Evolutionary conservation across 2,329 filamentous ascomycete species (phyloP), one percentile per base, ranked within the genome.

Genomic region (Botryotinia globosa): DNA sequence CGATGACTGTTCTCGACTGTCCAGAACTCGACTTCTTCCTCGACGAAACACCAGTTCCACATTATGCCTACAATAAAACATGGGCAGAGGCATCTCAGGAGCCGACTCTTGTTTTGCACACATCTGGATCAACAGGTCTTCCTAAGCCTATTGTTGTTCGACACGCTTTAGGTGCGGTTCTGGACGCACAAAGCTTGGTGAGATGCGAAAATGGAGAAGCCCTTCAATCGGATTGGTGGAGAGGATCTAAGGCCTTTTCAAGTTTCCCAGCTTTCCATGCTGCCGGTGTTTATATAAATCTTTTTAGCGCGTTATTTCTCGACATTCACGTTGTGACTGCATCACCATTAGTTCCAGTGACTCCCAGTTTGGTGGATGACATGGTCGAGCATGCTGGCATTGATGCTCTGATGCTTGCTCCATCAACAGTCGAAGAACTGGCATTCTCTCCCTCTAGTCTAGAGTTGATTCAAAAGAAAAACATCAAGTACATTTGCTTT

Each of bases 51-150:
- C 70, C 63, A 10, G 70, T 61, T 68, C 39, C 64, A n/a, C 71
- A 69, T 32, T 72, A 72, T 54, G 42, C 71, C n/a, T 72, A 75
- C 39, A 66, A 63, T 16, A 64, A 73, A 10, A 74, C 71, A 3
- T 83, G 79, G 34, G 78, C 79, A 1, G 75, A 80, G 32, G 72
- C 51, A 14, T 66, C 32, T 12, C 18, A 62, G 22, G 63, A 74
- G 7, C 70, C 72, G 22, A 16, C 69, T 48, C 44, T 76, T 25
- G 37, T 74, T 56, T n/a, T 74, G 20, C 74, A 76, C 62, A 74
- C 74, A 58, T 76, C 74, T 20, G 74, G 73, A 25, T 75, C 74
- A 32, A 75, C 73, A 20, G 74, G 73, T n/a, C 39, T 72, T 9
- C 75, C 74, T 45, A 76, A 74, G 51, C 72, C 73, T 45, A 71